These are phyloP conservation scores for Byssothecium circinans DNA, from an alignment of 2,329 filamentous ascomycete genomes.

Conservation along the genomic window DNA sequence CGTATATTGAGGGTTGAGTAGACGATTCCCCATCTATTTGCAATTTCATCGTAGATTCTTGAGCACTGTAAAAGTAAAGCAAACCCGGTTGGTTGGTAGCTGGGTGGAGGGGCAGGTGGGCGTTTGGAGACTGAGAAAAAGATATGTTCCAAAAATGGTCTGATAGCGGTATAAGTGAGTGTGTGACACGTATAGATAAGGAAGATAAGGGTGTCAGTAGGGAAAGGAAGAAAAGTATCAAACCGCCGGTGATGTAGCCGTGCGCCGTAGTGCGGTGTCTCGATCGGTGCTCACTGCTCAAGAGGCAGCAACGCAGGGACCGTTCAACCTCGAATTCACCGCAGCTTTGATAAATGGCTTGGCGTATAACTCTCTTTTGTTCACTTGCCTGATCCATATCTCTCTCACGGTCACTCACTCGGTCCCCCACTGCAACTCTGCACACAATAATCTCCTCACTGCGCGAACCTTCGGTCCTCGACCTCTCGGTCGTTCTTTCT, in stretches of 20 bases:
- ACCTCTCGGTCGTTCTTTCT: slow-evolving; percentile 7
- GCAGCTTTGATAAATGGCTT: slow-evolving; percentile 1
- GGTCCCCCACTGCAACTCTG: slow-evolving; percentile 3
- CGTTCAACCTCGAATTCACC: background rate
- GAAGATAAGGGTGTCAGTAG: background rate
- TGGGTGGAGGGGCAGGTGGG: slow-evolving; percentile 16
- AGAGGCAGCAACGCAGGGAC: background rate
- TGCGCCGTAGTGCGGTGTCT: too few species aligned
- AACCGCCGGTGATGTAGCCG: too few species aligned
- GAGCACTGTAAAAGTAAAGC: slow-evolving; percentile 33
- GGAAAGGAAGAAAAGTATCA: too few species aligned
- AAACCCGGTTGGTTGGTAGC: background rate
- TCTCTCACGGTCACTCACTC: slow-evolving; percentile 1
- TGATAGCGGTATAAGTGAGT: background rate
- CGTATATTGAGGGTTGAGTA: slow-evolving; percentile 74
- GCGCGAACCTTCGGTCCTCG: slow-evolving; percentile 3
- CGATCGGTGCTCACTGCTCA: slow-evolving; percentile 5
- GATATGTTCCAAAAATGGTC: slow-evolving; percentile 1
- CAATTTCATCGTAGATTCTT: slow-evolving; percentile 20
- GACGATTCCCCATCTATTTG: slow-evolving; percentile 12
- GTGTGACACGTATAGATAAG: background rate
- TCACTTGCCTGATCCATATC: background rate
- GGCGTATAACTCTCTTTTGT: slow-evolving; percentile 1
- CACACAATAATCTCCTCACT: slow-evolving; percentile 1
- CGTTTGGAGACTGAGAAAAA: slow-evolving; percentile 36